Evolutionary conservation across 78 protist species (phyloP), one percentile per base, ranked within the genome.

Genomic region (Pelomyxa schiedti): DNA sequence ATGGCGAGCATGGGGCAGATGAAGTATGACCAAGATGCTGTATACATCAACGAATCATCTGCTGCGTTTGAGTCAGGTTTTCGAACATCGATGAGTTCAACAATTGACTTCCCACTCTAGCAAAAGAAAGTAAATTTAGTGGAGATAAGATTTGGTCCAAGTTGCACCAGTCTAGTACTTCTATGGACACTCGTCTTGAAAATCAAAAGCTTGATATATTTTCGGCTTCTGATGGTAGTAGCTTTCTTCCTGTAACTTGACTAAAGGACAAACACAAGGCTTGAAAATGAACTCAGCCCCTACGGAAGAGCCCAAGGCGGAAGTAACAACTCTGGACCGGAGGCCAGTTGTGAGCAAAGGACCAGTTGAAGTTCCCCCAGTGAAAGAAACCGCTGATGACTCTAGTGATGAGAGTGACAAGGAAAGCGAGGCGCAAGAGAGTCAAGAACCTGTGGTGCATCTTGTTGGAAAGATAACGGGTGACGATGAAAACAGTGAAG

Each of bases 1-100:
- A 87, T 92, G 94, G 8, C 90, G 42, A 95, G 97, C 71, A 69
- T 98, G 65, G 99, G 99, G 68, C 97, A 87, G 35, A 72, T 97
- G 43, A 68, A 90, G 8, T 95, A 79, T 71, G 99, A 98, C 77
- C 76, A 81, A 58, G 99, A 97, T 80, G 97, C 98, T 35, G 89
- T 93, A 35, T 95, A 96, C 86, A 81, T 98, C 76, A 78, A 92
- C 36, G 40, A 7, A 9, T 8, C 42, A 32, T n/a, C 73, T 4
- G 30, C 28, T 71, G 75, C 1, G 76, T 38, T 26, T 66, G 35
- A 26, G 40, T 71, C 30, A 39, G 7, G 26, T 83, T 72, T 16
- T 78, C 88, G 66, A 70, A 71, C 39, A n/a, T n/a, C n/a, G n/a
- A n/a, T n/a, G n/a, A n/a, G n/a, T n/a, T n/a, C n/a, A n/a, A n/a